Base-by-base conservation (phyloP, 1,139 yeast genomes). In the Maudiozyma humilis region DNA sequence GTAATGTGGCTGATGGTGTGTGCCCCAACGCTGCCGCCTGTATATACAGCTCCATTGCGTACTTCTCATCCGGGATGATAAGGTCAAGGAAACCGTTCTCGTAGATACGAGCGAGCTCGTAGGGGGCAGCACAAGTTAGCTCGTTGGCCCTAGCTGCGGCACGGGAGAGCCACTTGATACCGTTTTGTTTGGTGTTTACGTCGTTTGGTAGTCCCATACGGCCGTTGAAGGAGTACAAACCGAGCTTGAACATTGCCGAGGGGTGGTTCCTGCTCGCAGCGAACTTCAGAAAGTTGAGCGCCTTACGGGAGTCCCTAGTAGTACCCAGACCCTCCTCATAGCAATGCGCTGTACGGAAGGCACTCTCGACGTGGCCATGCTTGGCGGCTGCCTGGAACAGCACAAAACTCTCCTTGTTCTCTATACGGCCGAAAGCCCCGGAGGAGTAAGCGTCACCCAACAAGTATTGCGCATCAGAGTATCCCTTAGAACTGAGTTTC, bases 241-340 rank as follows among this genome's bases (percentile, higher is more conserved):
- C 97, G 50, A 88, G 71, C 59, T 89, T 84, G 66, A 83, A 83
- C 95, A 89, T 87, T 4, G 97, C 96, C 13, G 95, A 91, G 0
- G 96, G 88, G 62, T 91, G 98, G 59, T 86, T 86, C 58, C 83
- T 82, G 25, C 89, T 75, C 0, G 97, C 95, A 0, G 97, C 95
- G 63, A 82, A 82, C 59, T 85, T 82, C 49, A 87, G 68, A 62
- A 82, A 88, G 52, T 86, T 94, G 12, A 87, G 68, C 1, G 95
- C 91, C 56, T 87, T 82, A 46, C 95, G 74, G 0, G 95, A 79
- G 63, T 91, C 96, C 56, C 94, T 76, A 15, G 88, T 80, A 5
- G 93, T 84, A 4, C 98, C 98, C 65, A 89, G 70, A 5, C 97
- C 97, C 66, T 87, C 94, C 64, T 89, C 95, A 54, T 81, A 84